Conservation (phyloP, 768 basidiomycete genomes). For the Floccularia luteovirens region DNA sequence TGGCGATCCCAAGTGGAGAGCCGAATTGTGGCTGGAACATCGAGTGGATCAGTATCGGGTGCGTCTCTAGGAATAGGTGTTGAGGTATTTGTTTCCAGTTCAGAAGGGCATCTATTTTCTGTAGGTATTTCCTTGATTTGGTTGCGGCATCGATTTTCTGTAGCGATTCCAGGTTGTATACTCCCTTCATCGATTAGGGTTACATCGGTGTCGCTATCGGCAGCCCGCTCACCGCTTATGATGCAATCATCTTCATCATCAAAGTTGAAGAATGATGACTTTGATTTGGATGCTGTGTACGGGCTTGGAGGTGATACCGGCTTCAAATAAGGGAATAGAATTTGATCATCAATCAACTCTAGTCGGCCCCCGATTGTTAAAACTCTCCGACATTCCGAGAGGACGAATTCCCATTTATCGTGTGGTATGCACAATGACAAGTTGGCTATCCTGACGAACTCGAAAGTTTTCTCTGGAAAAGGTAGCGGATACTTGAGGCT, state of each 20-base stretch:
- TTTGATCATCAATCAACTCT: slow-evolving; percentile 70
- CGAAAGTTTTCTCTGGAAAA: slow-evolving; percentile 56
- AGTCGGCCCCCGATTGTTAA: slow-evolving; percentile 53
- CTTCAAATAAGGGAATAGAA: slow-evolving; percentile 53
- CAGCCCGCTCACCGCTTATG: too few relatives aligned
- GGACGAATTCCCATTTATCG: slow-evolving; percentile 48
- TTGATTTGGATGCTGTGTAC: slow-evolving; percentile 6
- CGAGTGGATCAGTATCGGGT: too few relatives aligned
- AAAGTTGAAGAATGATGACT: slow-evolving; percentile 11
- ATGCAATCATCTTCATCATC: too few relatives aligned
- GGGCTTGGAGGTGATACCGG: slow-evolving; percentile 8
- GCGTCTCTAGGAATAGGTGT: too few relatives aligned
- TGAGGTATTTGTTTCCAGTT: too few relatives aligned
- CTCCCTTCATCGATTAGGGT: not conserved
- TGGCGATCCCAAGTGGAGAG: slow-evolving; percentile 26
- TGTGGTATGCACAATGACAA: slow-evolving; percentile 54
- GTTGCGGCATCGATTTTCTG: not conserved
- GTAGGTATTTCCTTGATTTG: too few relatives aligned
- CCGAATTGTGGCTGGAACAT: slow-evolving; percentile 9
- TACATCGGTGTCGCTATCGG: slow-evolving; percentile 16
- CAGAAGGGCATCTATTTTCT: too few relatives aligned
- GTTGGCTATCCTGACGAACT: slow-evolving; percentile 70
- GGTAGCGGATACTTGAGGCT: slow-evolving; percentile 54
- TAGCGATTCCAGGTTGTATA: not conserved
- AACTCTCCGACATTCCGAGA: slow-evolving; percentile 57